Conservation (phyloP, 148 eudicot species). For the Camellia japonica region DNA sequence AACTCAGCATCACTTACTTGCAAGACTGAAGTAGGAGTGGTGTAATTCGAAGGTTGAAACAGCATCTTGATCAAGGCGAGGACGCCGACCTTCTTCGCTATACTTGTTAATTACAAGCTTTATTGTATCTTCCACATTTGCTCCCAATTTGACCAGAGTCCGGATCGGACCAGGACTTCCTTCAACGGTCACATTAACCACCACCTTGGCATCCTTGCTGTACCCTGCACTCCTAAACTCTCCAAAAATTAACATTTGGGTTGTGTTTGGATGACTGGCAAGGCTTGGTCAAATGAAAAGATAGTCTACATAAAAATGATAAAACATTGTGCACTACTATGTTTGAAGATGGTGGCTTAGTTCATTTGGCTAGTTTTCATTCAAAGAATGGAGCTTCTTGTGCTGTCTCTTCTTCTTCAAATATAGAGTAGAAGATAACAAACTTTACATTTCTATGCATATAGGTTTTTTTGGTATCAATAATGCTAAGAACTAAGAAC, state of each 20-base stretch:
- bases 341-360: no score
- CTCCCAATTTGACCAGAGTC: conserved; percentile 67
- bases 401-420: no score
- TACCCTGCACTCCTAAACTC: conserved; percentile 37
- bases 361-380: no score
- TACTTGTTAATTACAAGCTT: conserved; percentile 60
- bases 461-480: no score
- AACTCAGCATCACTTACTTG: conserved; percentile 40
- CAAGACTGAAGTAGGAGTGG: conserved; percentile 76
- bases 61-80: conserved; percentile 43
- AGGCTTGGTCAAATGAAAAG: no score
- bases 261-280: no score
- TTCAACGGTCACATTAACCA: conserved; percentile 81
- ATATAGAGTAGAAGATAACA: no score
- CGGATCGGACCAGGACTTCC: conserved; percentile 82
- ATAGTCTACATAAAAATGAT: no score
- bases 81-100: conserved; percentile 69
- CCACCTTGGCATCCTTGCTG: conserved; percentile 66
- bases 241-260: background rate
- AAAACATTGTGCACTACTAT: no score
- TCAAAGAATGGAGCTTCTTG: no score
- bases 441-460: no score
- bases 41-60: conserved; percentile 57
- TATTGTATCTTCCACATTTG: conserved; percentile 78
- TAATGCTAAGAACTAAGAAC: no score